Conservation (phyloP, 768 basidiomycete genomes). For the Coprinellus aureogranulatus region DNA sequence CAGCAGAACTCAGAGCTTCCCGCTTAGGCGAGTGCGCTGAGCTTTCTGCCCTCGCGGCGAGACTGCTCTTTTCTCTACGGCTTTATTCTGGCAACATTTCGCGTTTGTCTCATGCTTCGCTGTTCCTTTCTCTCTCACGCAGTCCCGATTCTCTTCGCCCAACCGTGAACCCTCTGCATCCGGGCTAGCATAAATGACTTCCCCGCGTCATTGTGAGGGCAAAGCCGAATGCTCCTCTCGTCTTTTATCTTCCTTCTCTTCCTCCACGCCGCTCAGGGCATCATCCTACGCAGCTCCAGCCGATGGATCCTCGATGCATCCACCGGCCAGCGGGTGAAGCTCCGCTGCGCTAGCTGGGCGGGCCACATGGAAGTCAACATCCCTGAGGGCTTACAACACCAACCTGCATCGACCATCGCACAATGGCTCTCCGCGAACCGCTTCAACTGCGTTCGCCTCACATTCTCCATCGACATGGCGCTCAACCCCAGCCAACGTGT, state of each 20-base stretch:
- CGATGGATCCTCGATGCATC: conserved; percentile 16
- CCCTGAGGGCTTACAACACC: conserved; percentile 18
- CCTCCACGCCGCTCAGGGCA: neutral
- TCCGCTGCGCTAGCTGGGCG: conserved; percentile 19
- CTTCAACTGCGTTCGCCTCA: conserved; percentile 21
- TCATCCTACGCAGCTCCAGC: conserved; percentile 12
- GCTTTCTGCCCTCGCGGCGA: too few species aligned
- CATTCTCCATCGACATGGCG: conserved; percentile 20
- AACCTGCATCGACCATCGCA: conserved; percentile 16
- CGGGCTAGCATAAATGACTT: neutral
- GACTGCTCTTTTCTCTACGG: too few species aligned
- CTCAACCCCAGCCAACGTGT: conserved; percentile 16
- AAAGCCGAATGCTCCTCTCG: neutral
- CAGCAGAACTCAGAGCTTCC: too few species aligned
- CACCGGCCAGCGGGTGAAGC: conserved; percentile 14
- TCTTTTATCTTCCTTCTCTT: neutral
- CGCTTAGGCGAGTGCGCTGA: too few species aligned
- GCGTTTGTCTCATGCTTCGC: too few species aligned
- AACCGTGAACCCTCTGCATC: too few species aligned
- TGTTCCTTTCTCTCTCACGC: too few species aligned
- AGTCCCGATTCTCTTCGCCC: too few species aligned
- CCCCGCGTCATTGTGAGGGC: neutral
- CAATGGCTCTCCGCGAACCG: conserved; percentile 17
- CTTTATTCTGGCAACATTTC: too few species aligned
- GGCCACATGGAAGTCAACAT: conserved; percentile 17